phyloP scores from a whole-genome alignment of 2,329 filamentous ascomycete species.

The Paracorniculantispora psalliotae region DNA sequence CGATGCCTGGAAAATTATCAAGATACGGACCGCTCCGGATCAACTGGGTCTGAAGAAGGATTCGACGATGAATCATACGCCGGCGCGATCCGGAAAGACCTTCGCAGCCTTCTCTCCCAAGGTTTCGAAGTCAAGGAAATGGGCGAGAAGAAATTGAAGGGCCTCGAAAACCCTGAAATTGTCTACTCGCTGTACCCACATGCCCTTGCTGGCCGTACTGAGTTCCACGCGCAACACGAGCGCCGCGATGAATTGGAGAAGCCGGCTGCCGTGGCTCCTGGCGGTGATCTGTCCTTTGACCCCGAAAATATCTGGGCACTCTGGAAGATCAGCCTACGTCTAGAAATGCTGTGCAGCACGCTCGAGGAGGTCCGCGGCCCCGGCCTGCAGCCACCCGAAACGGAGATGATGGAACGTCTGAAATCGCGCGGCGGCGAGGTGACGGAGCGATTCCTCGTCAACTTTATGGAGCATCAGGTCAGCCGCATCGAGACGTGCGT shows the following conservation, averaged over 20 bases:
- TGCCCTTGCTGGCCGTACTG: conserved; percentile 73
- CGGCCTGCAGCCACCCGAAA: conserved; percentile 72
- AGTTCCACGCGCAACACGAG: conserved; percentile 56
- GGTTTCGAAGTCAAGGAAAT: conserved; percentile 97
- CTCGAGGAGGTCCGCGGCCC: conserved; percentile 66
- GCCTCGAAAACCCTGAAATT: conserved; percentile 92
- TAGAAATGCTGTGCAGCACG: conserved; percentile 89
- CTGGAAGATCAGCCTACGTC: conserved; percentile 80
- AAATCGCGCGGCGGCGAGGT: conserved; percentile 71
- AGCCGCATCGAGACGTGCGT: conserved; percentile 91
- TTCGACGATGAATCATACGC: conserved; percentile 70
- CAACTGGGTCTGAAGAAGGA: conserved; percentile 59
- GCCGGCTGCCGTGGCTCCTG: conserved; percentile 57
- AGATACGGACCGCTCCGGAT: conserved; percentile 69
- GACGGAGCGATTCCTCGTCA: conserved; percentile 80
- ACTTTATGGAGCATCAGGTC: conserved; percentile 91
- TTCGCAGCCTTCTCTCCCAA: conserved; percentile 80
- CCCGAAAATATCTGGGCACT: conserved; percentile 82
- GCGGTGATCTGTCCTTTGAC: conserved; percentile 68
- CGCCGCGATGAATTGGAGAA: conserved; percentile 43
- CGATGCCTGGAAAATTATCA: conserved; percentile 84
- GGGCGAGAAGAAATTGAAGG: conserved; percentile 91
- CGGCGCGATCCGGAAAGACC: conserved; percentile 77
- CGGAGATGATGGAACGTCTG: conserved; percentile 69
- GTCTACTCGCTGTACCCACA: conserved; percentile 96